Percentiles rank a stretch among this genome's conserved stretches.
phyloP scores from a whole-genome alignment of 257 asterid species.

The Echites panduratus region DNA sequence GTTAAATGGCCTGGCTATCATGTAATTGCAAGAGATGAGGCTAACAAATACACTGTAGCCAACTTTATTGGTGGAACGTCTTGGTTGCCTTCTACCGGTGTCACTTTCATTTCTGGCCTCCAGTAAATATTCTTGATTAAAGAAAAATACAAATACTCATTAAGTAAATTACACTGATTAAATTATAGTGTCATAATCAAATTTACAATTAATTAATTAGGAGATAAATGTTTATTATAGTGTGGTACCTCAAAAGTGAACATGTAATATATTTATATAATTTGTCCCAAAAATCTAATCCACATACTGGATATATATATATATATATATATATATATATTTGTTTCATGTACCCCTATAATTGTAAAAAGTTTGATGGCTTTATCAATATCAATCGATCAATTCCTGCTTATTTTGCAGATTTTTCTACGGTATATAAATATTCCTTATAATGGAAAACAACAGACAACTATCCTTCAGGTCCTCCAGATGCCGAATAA shows the following conservation, averaged over 20 bases:
- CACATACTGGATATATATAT: neutral
- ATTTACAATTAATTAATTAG: neutral
- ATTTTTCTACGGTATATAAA: too few species aligned
- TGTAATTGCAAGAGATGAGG: constrained; percentile 40
- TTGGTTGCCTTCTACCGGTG: constrained; percentile 76
- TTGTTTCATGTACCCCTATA: neutral
- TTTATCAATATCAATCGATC: neutral
- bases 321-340: too few species aligned
- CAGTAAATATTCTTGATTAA: constrained; percentile 1
- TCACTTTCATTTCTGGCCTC: constrained; percentile 49
- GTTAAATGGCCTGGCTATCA: constrained; percentile 56
- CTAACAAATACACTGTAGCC: constrained; percentile 42
- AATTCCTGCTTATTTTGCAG: neutral
- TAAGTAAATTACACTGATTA: neutral
- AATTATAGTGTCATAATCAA: neutral
- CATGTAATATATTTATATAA: neutral
- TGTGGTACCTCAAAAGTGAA: neutral
- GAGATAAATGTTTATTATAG: neutral
- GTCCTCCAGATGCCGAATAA: too few species aligned
- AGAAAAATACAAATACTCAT: neutral
- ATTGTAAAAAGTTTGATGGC: neutral
- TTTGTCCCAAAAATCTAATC: neutral
- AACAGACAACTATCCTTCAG: too few species aligned
- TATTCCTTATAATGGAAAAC: too few species aligned
- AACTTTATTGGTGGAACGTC: constrained; percentile 52